Evolutionary conservation across 106 monocot species (phyloP).

Genomic region (Dioscorea zingiberensis): DNA sequence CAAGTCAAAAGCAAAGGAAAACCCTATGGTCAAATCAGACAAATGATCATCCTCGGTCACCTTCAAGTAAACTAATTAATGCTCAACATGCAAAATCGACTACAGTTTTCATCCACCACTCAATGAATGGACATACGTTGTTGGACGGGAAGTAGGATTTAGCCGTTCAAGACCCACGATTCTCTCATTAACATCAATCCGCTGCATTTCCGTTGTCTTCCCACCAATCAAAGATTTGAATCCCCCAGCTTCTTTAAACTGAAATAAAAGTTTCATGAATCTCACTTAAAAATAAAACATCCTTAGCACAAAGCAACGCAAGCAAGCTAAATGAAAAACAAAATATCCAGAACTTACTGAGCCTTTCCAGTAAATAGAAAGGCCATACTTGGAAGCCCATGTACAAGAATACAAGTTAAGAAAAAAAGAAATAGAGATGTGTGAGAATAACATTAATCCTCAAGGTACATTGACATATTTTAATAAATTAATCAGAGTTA

Average conservation of each 20-base stretch:
- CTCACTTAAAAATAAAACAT: not conserved
- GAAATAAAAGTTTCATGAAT: conserved; percentile 15
- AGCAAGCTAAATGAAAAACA: no score
- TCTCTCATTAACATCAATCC: conserved; percentile 93
- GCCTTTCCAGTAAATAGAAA: no score
- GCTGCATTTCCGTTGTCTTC: conserved; percentile 84
- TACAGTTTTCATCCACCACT: not conserved
- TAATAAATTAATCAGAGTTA: no score
- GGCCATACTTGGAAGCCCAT: no score
- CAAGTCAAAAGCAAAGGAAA: not conserved
- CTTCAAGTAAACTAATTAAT: conserved; percentile 1
- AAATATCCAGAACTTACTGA: no score
- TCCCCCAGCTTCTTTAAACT: conserved; percentile 96
- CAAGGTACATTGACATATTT: no score
- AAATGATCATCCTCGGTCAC: not conserved
- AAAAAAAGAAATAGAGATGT: no score
- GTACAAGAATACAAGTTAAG: no score
- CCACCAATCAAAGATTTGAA: conserved; percentile 80
- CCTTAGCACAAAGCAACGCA: no score
- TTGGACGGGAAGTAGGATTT: conserved; percentile 92
- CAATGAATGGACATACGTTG: conserved; percentile 56
- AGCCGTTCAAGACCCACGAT: conserved; percentile 86
- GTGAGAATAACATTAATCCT: no score
- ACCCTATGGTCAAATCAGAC: not conserved
- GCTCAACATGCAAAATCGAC: no score